Conservation (phyloP, 106 monocot genomes). For the Alisma plantagoaquatica region DNA sequence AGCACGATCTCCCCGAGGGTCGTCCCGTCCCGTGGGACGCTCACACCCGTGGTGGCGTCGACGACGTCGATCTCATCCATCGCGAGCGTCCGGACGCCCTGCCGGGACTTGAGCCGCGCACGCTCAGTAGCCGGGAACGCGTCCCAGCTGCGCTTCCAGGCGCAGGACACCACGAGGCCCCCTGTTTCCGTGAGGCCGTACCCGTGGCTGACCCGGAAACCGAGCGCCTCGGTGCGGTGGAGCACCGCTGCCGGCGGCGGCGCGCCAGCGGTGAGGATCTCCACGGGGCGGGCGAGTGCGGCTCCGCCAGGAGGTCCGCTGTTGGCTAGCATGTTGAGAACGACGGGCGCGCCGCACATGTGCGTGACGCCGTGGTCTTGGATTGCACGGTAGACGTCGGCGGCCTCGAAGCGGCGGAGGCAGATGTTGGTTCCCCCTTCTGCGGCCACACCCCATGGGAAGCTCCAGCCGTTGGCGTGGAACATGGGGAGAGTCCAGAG, state of each 20-base stretch:
- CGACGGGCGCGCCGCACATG: too few relatives aligned
- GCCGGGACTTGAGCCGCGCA: conserved; percentile 22
- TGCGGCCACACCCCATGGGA: too few relatives aligned
- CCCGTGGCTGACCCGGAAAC: conserved; percentile 23
- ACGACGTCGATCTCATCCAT: conserved; percentile 33
- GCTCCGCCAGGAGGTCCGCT: too few relatives aligned
- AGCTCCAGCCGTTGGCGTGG: too few relatives aligned
- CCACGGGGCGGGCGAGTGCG: not conserved
- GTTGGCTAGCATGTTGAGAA: too few relatives aligned
- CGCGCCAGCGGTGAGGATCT: conserved; percentile 24
- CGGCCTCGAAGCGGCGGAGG: too few relatives aligned
- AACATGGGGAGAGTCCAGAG: too few relatives aligned
- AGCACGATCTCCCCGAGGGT: conserved; percentile 23
- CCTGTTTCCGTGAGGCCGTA: too few relatives aligned
- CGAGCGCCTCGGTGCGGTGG: conserved; percentile 12
- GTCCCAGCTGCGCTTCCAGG: conserved; percentile 69
- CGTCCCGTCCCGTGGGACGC: conserved; percentile 25
- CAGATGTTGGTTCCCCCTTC: too few relatives aligned
- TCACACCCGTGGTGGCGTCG: too few relatives aligned
- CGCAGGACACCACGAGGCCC: conserved; percentile 45
- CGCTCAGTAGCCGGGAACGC: conserved; percentile 15
- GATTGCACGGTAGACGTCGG: too few relatives aligned
- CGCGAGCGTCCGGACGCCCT: conserved; percentile 25
- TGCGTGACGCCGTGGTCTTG: too few relatives aligned
- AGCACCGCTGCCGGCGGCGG: conserved; percentile 28